Base-by-base conservation (phyloP, 306 rosid species). In the Amphicarpaea edgeworthii region DNA sequence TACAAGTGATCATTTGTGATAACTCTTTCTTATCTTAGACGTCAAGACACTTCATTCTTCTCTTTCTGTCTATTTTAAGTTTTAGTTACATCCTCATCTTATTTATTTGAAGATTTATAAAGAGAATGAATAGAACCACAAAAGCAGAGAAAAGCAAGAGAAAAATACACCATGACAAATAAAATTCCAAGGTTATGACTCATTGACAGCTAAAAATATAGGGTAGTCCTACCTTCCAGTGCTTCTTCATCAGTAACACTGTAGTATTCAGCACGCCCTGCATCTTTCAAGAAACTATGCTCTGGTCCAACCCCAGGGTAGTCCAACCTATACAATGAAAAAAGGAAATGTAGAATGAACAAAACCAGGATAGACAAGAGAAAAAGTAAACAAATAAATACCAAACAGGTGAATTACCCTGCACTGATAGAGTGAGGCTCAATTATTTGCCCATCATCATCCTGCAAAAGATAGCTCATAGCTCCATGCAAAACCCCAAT, bases 301-400 rank as follows among this genome's bases (percentile, higher is more conserved):
- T 95, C 97, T 3, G 97, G 98, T 73, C 98, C 97, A 84, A 95
- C 98, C 66, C 98, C 97, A 34, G 97, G 98, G 87, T 95, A 95
- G 85, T 95, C 97, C 97, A 95, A 86, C 46, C 98, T 95, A 76
- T 49, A 75, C 32, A 43, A 73, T 7, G 20, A 12, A 12, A 54
- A 85, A 37, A 55, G 58, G 37, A 50, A 45, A 68, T 50, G 61
- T 51, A 41, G 78, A 45, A 73, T 23, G 51, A 63, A 55, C 37
- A 50, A 72, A 49, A 40, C 26, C 38, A 53, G 50, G 59, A 81
- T 47, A 67, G 51, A 32, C 64, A 68, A 45, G 32, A 19, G 64
- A 84, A 68, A 50, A 20, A 30, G 54, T 24, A 55, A 51, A 8
- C 24, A 55, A 51, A 8, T 3, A 46, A 72, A 67, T 65, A 54